phyloP scores from a whole-genome alignment of 768 basidiomycete species.

The Xerocomus brunneocitrinus region DNA sequence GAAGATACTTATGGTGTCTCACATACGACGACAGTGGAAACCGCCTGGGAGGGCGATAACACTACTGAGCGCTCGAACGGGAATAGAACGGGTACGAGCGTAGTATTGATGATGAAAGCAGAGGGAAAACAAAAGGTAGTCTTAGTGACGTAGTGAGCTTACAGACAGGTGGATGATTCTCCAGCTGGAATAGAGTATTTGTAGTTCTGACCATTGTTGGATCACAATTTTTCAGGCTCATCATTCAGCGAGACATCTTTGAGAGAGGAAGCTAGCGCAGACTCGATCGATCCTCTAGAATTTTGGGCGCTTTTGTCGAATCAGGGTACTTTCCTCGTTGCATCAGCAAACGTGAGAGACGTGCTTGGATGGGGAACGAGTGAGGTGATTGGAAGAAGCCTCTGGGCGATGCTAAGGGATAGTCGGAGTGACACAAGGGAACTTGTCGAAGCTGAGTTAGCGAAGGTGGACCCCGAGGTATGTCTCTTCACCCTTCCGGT shows the following conservation, averaged over 20 bases:
- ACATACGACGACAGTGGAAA: slow-evolving; percentile 23
- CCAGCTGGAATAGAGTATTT: not conserved
- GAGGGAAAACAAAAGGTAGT: too few relatives aligned
- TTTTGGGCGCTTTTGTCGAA: slow-evolving; percentile 52
- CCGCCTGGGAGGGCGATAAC: too few relatives aligned
- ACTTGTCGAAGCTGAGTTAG: slow-evolving; percentile 26
- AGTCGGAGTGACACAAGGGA: slow-evolving; percentile 14
- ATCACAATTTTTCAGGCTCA: slow-evolving; percentile 5
- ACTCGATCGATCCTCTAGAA: slow-evolving; percentile 24
- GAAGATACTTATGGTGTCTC: not conserved
- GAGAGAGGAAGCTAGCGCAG: not conserved
- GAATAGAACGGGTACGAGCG: too few relatives aligned
- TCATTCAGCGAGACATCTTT: not conserved
- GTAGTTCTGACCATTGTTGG: not conserved
- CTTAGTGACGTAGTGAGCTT: too few relatives aligned
- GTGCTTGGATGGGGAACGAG: slow-evolving; percentile 60
- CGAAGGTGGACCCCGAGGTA: slow-evolving; percentile 18
- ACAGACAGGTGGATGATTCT: too few relatives aligned
- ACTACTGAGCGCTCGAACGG: too few relatives aligned
- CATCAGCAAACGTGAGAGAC: slow-evolving; percentile 49
- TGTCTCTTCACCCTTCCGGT: not conserved
- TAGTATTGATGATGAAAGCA: too few relatives aligned
- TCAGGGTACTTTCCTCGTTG: slow-evolving; percentile 47
- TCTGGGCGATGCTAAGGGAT: slow-evolving; percentile 37
- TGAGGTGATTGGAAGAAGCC: slow-evolving; percentile 48